A percentile compares a stretch with the other conserved stretches of the same genome.
Conservation (phyloP, 2,329 filamentous ascomycete species). For the Phialophora macrospora region DNA sequence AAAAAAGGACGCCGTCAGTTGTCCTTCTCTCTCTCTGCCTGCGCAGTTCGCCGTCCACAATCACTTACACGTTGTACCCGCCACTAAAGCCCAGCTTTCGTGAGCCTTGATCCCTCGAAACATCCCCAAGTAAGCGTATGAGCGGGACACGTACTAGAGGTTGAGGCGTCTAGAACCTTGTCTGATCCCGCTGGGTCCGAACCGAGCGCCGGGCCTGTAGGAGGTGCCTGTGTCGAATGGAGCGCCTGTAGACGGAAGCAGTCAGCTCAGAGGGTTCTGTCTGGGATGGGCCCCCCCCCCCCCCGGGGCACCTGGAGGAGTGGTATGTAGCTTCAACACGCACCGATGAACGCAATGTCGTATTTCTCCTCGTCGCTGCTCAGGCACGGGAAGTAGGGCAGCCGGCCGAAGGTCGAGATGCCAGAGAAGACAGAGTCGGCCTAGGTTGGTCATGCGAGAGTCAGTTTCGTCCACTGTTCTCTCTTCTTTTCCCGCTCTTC, state of each 20-base stretch:
- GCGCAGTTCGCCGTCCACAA: neutral
- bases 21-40: neutral
- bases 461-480: conserved; percentile 8
- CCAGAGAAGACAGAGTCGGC: conserved; percentile 88
- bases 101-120: conserved; percentile 45
- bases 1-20: neutral
- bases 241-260: conserved; percentile 61
- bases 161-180: conserved; percentile 85
- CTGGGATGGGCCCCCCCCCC: neutral
- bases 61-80: conserved; percentile 73
- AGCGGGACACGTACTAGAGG: conserved; percentile 71
- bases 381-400: conserved; percentile 78
- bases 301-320: too few species aligned
- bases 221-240: conserved; percentile 87
- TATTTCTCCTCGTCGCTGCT: conserved; percentile 71
- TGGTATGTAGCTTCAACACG: conserved; percentile 28
- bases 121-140: conserved; percentile 37
- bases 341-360: conserved; percentile 84
- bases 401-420: conserved; percentile 81
- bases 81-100: conserved; percentile 66
- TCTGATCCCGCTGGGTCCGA: conserved; percentile 81
- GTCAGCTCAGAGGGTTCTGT: conserved; percentile 10
- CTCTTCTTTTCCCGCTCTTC: neutral
- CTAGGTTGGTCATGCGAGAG: conserved; percentile 49
- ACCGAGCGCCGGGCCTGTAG: conserved; percentile 81